Evolutionary conservation across 1,284 basidiomycete genomes (phyloP).

Genomic region (Papiliotrema terrestris): DNA sequence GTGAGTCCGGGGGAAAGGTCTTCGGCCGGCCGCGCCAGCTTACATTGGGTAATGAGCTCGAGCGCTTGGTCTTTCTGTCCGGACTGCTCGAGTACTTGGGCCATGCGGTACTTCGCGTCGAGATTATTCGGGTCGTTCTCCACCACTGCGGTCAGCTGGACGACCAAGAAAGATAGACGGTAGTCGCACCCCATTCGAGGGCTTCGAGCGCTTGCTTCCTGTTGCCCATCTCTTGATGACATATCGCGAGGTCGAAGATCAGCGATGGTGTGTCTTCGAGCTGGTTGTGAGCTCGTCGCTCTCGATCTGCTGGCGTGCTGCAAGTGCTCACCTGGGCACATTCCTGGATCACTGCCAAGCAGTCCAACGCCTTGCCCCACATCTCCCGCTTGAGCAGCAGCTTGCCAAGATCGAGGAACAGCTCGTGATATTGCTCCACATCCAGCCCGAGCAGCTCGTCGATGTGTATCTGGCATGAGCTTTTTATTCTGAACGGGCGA

Average conservation of each 20-base stretch:
- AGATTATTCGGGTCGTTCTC: conserved; percentile 37
- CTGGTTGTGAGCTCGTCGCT: conserved; percentile 5
- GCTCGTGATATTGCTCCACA: conserved; percentile 66
- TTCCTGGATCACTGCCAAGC: conserved; percentile 70
- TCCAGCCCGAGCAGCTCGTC: conserved; percentile 67
- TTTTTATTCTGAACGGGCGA: no score
- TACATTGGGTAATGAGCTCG: conserved; percentile 80
- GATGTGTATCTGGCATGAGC: conserved; percentile 64
- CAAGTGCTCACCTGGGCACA: conserved; percentile 58
- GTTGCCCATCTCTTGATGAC: conserved; percentile 68
- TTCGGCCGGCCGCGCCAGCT: conserved; percentile 7
- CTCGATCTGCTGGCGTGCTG: neutral
- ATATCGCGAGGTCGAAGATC: conserved; percentile 60
- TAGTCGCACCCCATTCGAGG: conserved; percentile 65
- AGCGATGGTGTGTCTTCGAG: conserved; percentile 24
- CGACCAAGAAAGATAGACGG: neutral
- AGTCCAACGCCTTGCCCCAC: conserved; percentile 69
- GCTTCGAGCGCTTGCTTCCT: conserved; percentile 72
- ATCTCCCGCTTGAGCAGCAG: conserved; percentile 71
- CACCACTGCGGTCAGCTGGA: neutral
- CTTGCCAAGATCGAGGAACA: conserved; percentile 80
- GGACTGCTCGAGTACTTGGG: conserved; percentile 76
- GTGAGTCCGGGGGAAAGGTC: neutral
- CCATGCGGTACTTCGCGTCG: conserved; percentile 81
- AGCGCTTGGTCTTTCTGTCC: conserved; percentile 77